These are phyloP conservation scores for Aspergillus taichungensis DNA, from an alignment of 495 filamentous ascomycete genomes.

Conservation along the genomic window DNA sequence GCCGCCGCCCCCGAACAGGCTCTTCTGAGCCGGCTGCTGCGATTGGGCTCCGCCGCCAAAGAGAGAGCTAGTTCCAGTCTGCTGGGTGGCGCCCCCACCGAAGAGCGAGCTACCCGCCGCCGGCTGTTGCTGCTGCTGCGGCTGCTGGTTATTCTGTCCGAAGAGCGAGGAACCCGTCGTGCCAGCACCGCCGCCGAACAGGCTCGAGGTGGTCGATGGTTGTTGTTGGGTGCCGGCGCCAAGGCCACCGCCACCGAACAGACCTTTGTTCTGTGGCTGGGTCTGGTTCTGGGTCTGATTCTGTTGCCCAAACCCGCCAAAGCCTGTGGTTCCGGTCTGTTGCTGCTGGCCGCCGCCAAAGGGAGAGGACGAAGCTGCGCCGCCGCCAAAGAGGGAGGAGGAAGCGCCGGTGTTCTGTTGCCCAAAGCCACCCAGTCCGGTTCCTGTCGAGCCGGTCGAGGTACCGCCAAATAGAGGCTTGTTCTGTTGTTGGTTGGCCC, in stretches of 20 bases:
- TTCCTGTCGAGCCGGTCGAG: conserved; percentile 22
- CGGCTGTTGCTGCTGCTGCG: conserved; percentile 31
- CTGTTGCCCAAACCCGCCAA: conserved; percentile 41
- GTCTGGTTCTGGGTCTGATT: conserved; percentile 32
- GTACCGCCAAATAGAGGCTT: conserved; percentile 27
- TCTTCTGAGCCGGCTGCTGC: conserved; percentile 37
- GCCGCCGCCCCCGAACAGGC: conserved; percentile 22
- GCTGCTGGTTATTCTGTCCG: conserved; percentile 26
- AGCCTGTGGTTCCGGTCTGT: conserved; percentile 26
- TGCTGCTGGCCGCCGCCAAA: conserved; percentile 26
- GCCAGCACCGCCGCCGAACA: conserved; percentile 34
- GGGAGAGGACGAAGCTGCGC: conserved; percentile 22
- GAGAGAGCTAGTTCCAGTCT: conserved; percentile 17
- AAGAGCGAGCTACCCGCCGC: conserved; percentile 39
- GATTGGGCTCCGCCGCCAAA: conserved; percentile 33
- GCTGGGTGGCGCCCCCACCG: conserved; percentile 24
- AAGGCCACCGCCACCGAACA: conserved; percentile 35
- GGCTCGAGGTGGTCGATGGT: conserved; percentile 19
- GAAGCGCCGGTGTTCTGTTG: conserved; percentile 25
- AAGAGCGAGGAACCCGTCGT: conserved; percentile 32
- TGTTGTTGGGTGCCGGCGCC: conserved; percentile 32
- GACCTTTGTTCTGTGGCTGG: conserved; percentile 32
- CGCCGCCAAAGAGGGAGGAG: conserved; percentile 33
- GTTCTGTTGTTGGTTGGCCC: conserved; percentile 29
- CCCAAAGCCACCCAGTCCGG: conserved; percentile 34